Conservation (phyloP, 768 basidiomycete species). For the Naganishia vishniacii region DNA sequence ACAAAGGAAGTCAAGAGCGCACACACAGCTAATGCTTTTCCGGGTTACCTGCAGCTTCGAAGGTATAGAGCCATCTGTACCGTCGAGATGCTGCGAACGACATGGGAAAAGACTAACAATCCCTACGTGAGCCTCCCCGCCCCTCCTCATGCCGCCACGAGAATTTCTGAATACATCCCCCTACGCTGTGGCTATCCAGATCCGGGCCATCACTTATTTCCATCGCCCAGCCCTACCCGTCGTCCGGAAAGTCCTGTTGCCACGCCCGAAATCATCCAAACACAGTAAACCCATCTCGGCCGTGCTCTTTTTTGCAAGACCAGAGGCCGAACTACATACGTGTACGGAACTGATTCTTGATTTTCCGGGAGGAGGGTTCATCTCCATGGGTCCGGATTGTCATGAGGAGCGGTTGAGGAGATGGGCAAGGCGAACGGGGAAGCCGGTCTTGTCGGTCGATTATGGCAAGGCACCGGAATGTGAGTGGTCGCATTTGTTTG, state of each 20-base stretch:
- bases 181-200: slow-evolving; percentile 49
- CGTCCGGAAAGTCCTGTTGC: slow-evolving; percentile 70
- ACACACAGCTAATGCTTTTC: not conserved
- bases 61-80: slow-evolving; percentile 88
- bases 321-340: slow-evolving; percentile 59
- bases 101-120: slow-evolving; percentile 95
- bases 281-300: slow-evolving; percentile 77
- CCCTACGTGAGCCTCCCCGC: slow-evolving; percentile 63
- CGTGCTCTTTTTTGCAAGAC: slow-evolving; percentile 73
- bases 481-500: slow-evolving; percentile 51
- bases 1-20: no score
- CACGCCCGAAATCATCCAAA: slow-evolving; percentile 68
- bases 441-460: slow-evolving; percentile 77
- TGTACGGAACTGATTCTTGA: slow-evolving; percentile 81
- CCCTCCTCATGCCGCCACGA: no score
- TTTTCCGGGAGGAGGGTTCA: slow-evolving; percentile 92
- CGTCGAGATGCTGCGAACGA: slow-evolving; percentile 87
- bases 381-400: slow-evolving; percentile 91
- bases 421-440: slow-evolving; percentile 75
- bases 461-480: slow-evolving; percentile 98
- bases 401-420: slow-evolving; percentile 85
- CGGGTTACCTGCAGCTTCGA: slow-evolving; percentile 60
- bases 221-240: slow-evolving; percentile 61
- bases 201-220: slow-evolving; percentile 59
- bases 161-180: slow-evolving; percentile 10